A percentile compares a stretch with the other conserved stretches of the same genome.
Conservation (phyloP, 176 grass and related monocot genomes). For the Oropetium thomaeum region DNA sequence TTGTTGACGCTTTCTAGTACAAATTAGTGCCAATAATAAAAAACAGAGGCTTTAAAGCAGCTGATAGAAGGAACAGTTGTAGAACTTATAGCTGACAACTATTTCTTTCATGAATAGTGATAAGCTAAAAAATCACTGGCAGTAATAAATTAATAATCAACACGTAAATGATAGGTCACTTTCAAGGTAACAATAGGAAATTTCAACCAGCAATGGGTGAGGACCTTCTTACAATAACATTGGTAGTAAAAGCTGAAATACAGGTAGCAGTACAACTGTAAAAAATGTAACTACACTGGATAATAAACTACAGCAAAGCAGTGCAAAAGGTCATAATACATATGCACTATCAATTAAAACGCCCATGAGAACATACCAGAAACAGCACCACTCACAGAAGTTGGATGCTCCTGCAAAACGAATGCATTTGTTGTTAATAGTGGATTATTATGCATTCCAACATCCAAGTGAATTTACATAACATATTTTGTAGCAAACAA, state of each 20-base stretch:
- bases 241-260: neutral
- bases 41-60: too few relatives aligned
- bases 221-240: neutral
- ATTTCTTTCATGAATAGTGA: neutral
- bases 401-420: conserved; percentile 52
- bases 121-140: neutral
- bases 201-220: neutral
- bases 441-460: conserved; percentile 19
- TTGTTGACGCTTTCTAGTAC: too few relatives aligned
- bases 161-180: neutral
- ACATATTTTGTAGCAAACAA: neutral
- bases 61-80: neutral
- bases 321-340: neutral
- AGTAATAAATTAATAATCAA: neutral
- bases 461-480: neutral
- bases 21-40: too few relatives aligned
- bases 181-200: neutral
- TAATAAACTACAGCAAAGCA: neutral
- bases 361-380: conserved; percentile 48
- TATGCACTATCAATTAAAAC: conserved; percentile 2
- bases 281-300: neutral
- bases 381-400: conserved; percentile 30
- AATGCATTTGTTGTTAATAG: conserved; percentile 28
- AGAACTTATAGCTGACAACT: conserved; percentile 7
- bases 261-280: neutral